phyloP scores from a whole-genome alignment of 805 yeast genomes.

The Wilhelminamyces savonicus region DNA sequence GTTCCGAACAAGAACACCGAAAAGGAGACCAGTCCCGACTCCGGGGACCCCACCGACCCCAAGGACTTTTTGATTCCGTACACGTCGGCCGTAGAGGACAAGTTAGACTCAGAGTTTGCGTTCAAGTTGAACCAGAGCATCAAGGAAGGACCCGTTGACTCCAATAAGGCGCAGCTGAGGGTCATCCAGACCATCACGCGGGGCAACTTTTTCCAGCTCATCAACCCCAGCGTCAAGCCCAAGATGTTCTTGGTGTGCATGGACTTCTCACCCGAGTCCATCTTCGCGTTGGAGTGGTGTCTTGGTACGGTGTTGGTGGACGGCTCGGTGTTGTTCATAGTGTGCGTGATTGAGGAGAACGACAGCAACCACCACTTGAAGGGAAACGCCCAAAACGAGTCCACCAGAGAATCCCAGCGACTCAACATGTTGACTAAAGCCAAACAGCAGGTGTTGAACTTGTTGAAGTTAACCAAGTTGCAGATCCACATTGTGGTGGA shows the following conservation, averaged over 20 bases:
- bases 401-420: conserved; percentile 29
- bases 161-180: conserved; percentile 46
- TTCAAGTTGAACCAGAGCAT: conserved; percentile 46
- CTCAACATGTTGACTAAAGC: conserved; percentile 36
- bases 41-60: conserved; percentile 3
- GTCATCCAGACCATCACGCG: conserved; percentile 67
- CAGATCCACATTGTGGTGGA: conserved; percentile 71
- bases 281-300: conserved; percentile 81
- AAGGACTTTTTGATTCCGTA: conserved; percentile 50
- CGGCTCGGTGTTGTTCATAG: conserved; percentile 73
- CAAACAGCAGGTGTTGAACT: conserved; percentile 38
- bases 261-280: conserved; percentile 79
- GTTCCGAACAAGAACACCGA: conserved; percentile 2
- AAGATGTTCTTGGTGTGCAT: conserved; percentile 70
- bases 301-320: conserved; percentile 79
- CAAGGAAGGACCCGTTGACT: conserved; percentile 48
- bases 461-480: conserved; percentile 58
- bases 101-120: conserved; percentile 55
- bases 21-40: conserved; percentile 4
- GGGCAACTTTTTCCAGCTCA: conserved; percentile 55
- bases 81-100: conserved; percentile 62
- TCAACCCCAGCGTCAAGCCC: conserved; percentile 37
- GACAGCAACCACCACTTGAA: conserved; percentile 37
- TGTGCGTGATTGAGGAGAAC: conserved; percentile 50
- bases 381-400: conserved; percentile 30